Evolutionary conservation across 2,329 filamentous ascomycete genomes (phyloP).

Genomic region (Xylariomycetidae sp.): DNA sequence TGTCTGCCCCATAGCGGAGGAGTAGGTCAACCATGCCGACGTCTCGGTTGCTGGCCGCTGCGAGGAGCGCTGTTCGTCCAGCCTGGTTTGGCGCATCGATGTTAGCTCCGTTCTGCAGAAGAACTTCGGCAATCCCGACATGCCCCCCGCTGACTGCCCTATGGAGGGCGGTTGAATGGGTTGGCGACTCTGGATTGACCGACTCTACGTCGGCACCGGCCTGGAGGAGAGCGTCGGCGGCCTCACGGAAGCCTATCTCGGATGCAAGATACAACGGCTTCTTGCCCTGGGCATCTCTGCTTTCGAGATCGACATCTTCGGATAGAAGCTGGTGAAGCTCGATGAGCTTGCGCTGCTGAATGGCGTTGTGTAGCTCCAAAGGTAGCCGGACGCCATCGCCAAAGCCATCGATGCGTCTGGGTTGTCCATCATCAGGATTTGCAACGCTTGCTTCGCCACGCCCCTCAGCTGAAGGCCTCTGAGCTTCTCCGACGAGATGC

Average conservation of each 20-base stretch:
- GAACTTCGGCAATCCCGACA: not conserved
- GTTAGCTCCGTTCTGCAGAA: not conserved
- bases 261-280: constrained; percentile 1
- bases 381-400: too few species aligned
- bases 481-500: too few species aligned
- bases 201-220: constrained; percentile 1
- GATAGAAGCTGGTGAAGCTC: not conserved
- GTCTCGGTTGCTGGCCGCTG: not conserved
- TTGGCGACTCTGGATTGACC: not conserved
- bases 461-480: too few species aligned
- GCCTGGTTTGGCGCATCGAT: not conserved
- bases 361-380: not conserved
- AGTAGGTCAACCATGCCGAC: constrained; percentile 1
- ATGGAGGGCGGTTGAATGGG: constrained; percentile 1
- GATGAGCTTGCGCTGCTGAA: not conserved
- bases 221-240: not conserved
- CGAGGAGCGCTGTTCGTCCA: not conserved
- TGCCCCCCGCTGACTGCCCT: not conserved
- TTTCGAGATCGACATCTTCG: not conserved
- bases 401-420: too few species aligned
- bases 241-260: not conserved
- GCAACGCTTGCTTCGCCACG: too few species aligned
- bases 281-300: not conserved
- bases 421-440: too few species aligned
- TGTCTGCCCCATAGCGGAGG: not conserved